Conservation (phyloP, 2,329 filamentous ascomycete genomes). For the Claviceps sorghi region DNA sequence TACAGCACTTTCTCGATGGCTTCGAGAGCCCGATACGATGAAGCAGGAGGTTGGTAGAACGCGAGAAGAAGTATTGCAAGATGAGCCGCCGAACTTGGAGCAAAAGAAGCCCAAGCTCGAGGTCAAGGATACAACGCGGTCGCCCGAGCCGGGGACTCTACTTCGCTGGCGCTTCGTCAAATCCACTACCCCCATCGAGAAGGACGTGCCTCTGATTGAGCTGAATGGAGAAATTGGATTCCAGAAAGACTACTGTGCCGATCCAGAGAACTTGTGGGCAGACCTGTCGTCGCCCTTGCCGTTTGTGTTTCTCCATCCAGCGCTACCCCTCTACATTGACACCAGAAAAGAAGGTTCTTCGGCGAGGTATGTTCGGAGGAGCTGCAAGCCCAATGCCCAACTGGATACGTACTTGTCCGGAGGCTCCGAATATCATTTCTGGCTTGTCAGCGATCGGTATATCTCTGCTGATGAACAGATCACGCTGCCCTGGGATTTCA, state of each 20-base stretch:
- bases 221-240: slow-evolving; percentile 66
- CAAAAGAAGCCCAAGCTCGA: slow-evolving; percentile 28
- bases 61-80: slow-evolving; percentile 53
- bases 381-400: slow-evolving; percentile 78
- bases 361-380: slow-evolving; percentile 79
- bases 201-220: slow-evolving; percentile 47
- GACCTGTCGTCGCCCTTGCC: slow-evolving; percentile 51
- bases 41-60: slow-evolving; percentile 52
- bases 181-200: slow-evolving; percentile 35
- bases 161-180: slow-evolving; percentile 58
- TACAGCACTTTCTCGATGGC: slow-evolving; percentile 62
- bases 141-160: slow-evolving; percentile 17
- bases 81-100: slow-evolving; percentile 29
- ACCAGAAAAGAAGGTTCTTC: slow-evolving; percentile 74
- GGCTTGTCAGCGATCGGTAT: slow-evolving; percentile 69
- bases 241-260: slow-evolving; percentile 56
- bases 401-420: slow-evolving; percentile 76
- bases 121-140: slow-evolving; percentile 33
- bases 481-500: slow-evolving; percentile 55
- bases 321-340: slow-evolving; percentile 84
- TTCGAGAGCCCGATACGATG: slow-evolving; percentile 57
- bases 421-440: slow-evolving; percentile 74
- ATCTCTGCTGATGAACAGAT: slow-evolving; percentile 52
- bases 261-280: slow-evolving; percentile 52
- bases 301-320: slow-evolving; percentile 77